Percentiles rank a stretch among this genome's conserved stretches.
Conservation (phyloP, 2,329 filamentous ascomycete genomes). For the Aspergillus ustus region DNA sequence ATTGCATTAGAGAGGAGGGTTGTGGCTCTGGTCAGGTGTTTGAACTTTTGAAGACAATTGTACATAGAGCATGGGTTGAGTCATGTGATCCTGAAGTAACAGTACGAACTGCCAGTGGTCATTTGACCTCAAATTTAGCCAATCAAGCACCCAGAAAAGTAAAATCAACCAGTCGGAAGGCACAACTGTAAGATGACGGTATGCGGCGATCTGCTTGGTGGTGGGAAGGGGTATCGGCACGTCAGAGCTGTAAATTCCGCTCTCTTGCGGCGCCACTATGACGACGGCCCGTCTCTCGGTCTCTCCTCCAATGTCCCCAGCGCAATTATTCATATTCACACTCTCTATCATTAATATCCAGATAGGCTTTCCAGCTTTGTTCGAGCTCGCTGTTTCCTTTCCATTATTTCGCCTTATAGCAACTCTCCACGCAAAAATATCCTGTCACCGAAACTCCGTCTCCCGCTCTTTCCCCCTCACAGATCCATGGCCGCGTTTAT, state of each 20-base stretch:
- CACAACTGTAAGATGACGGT: constrained; percentile 27
- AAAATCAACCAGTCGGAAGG: constrained; percentile 25
- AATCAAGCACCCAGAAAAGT: constrained; percentile 2
- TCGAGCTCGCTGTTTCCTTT: not conserved
- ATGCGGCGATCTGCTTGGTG: constrained; percentile 18
- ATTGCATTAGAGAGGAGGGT: constrained; percentile 18
- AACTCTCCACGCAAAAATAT: not conserved
- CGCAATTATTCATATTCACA: constrained; percentile 8
- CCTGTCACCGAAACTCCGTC: not conserved
- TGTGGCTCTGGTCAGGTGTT: not conserved
- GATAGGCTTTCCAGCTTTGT: not conserved
- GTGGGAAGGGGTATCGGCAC: constrained; percentile 37
- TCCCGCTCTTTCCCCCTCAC: constrained; percentile 1
- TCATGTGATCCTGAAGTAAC: not conserved
- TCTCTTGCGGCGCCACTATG: constrained; percentile 23
- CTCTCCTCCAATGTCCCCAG: constrained; percentile 14
- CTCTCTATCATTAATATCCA: not conserved
- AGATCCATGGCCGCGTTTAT: constrained; percentile 30
- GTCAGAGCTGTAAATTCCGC: constrained; percentile 33
- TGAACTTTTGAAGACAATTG: not conserved
- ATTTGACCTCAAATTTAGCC: not conserved
- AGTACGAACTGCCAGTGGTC: too few relatives aligned
- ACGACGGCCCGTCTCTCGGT: constrained; percentile 17
- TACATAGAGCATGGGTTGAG: not conserved
- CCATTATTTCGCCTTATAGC: not conserved